Evolutionary conservation across 106 monocot species (phyloP), one percentile per base, ranked within the genome.

Genomic region (Allium sativum): DNA sequence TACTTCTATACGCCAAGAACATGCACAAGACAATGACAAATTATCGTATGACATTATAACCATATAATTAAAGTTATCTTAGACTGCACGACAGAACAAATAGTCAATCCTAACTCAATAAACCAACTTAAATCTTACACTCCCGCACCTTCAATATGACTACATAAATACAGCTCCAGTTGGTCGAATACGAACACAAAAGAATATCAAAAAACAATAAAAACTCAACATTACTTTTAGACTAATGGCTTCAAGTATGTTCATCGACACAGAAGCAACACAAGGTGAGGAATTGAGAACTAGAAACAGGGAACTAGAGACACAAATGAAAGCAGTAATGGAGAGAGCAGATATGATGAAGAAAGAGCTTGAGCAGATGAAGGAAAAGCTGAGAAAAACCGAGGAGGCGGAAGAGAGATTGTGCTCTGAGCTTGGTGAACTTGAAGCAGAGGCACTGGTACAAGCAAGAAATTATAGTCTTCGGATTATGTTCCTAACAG

Each of bases 361-460:
- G 68, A 41, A 41, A 59, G 78, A 78, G 63, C 73, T 78, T 50
- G 58, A 53, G 40, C 42, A 48, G 58, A 65, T 40, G 58, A 73
- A 55, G 59, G 53, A 51, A 55, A 55, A 56, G 73, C 62, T 78
- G 67, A 62, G 69, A 16, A 64, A 45, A 61, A 50, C 48, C 7
- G 73, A 73, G 73, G 78, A 73, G 68, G 78, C 68, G 10, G 78
- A 73, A 59, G 78, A 78, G 57, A 62, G 72, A 58, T 73, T 78
- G 46, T 78, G 73, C 45, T 46, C 57, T 8, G 60, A 78, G 58
- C 62, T 73, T 10, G 73, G 78, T 18, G 78, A 78, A 12, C 58
- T 73, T 16, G 73, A 73, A 59, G 73, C 72, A 12, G 78, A 73
- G 58, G 61, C 78, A 3, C 16, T 63, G 42, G 64, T 7, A 40